phyloP scores from a whole-genome alignment of 2,329 filamentous ascomycete species.

The Xylaria sp. region DNA sequence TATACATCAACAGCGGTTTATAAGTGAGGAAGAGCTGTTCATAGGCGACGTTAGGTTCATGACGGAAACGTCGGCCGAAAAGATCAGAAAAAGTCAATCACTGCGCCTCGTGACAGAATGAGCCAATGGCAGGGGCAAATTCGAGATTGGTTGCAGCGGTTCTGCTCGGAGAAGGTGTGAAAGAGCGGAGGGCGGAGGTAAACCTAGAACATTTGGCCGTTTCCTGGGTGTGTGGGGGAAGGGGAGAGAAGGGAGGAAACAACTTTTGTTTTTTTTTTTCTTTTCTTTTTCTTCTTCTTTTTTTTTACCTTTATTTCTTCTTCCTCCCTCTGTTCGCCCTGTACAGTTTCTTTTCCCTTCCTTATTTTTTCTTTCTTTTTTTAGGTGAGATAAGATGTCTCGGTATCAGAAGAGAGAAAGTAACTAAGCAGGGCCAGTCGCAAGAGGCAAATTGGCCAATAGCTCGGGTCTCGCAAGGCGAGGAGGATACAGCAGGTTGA shows the following conservation, averaged over 20 bases:
- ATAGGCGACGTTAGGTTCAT: slow-evolving; percentile 28
- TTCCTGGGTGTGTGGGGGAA: slow-evolving; percentile 14
- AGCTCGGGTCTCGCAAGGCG: slow-evolving; percentile 31
- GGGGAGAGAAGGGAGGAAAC: slow-evolving; percentile 6
- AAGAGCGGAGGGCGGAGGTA: slow-evolving; percentile 20
- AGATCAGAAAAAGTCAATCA: slow-evolving; percentile 27
- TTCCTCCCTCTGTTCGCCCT: too few species aligned
- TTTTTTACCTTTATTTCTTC: too few species aligned
- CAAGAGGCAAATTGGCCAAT: slow-evolving; percentile 35
- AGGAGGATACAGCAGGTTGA: slow-evolving; percentile 23
- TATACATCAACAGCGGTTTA: slow-evolving; percentile 38
- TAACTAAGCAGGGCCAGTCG: slow-evolving; percentile 10
- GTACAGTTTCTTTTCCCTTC: slow-evolving; percentile 13
- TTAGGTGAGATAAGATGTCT: slow-evolving; percentile 19
- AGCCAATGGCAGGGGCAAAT: slow-evolving; percentile 30
- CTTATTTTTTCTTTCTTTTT: slow-evolving; percentile 1
- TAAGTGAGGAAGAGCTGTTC: slow-evolving; percentile 22
- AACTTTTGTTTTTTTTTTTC: slow-evolving; percentile 11
- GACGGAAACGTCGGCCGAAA: slow-evolving; percentile 24
- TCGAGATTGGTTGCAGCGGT: slow-evolving; percentile 28
- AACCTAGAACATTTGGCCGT: slow-evolving; percentile 27
- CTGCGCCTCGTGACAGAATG: slow-evolving; percentile 33
- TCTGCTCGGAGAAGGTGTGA: slow-evolving; percentile 23
- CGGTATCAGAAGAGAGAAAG: slow-evolving; percentile 18
- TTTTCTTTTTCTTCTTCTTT: slow-evolving; percentile 1